phyloP scores from a whole-genome alignment of 2,329 filamentous ascomycete species.

The Coniochaeta prunicola region DNA sequence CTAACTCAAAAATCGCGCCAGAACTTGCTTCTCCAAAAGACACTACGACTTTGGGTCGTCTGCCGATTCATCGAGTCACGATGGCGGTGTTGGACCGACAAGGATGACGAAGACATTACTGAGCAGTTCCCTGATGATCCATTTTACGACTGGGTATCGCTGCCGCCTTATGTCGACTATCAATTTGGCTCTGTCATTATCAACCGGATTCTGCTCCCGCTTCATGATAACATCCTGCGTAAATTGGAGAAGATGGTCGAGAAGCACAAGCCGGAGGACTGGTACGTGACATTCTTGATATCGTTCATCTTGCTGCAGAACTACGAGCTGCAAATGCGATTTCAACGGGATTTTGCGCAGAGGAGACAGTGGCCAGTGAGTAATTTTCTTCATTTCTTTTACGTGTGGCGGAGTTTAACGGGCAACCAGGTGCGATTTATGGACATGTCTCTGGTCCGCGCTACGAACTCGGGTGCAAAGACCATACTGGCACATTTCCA shows the following conservation, averaged over 20 bases:
- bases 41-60: slow-evolving; percentile 21
- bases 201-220: slow-evolving; percentile 19
- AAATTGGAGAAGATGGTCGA: slow-evolving; percentile 21
- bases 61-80: slow-evolving; percentile 23
- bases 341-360: background rate
- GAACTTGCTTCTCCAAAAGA: slow-evolving; percentile 19
- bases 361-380: background rate
- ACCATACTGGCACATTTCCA: slow-evolving; percentile 24
- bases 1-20: slow-evolving; percentile 2
- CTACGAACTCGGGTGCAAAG: slow-evolving; percentile 20
- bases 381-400: background rate
- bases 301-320: slow-evolving; percentile 24
- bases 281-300: slow-evolving; percentile 20
- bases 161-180: slow-evolving; percentile 23
- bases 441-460: slow-evolving; percentile 8
- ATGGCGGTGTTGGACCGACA: slow-evolving; percentile 18
- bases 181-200: slow-evolving; percentile 23
- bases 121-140: slow-evolving; percentile 10
- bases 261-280: slow-evolving; percentile 20
- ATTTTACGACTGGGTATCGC: slow-evolving; percentile 19
- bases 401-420: background rate
- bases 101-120: slow-evolving; percentile 3
- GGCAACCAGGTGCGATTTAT: background rate
- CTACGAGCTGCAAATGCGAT: slow-evolving; percentile 19
- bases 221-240: slow-evolving; percentile 19